Base-by-base conservation (phyloP, 2,329 filamentous ascomycete species). In the Calonectria leucothoes region DNA sequence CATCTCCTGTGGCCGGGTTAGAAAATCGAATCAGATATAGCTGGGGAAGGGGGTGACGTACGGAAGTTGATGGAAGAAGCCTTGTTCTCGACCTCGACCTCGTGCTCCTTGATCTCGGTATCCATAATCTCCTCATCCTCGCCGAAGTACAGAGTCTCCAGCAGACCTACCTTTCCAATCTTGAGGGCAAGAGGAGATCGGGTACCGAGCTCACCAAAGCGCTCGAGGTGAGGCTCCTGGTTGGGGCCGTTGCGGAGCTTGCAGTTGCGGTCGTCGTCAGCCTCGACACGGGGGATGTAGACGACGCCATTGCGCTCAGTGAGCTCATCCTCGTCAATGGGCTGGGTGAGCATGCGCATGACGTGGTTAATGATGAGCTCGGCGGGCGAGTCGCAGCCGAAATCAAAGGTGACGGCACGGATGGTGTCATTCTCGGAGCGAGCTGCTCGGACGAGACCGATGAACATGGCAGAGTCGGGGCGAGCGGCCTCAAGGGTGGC, bases 191-290 rank as follows among this genome's bases (percentile, higher is more conserved):
- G 39, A 29, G 68, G 64, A 39, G 69, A 61, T 25, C 69, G 45
- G 23, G 66, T 67, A 48, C 69, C 69, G 11, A 67, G 39, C 33
- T 63, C 55, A 4, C 69, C 69, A n/a, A 71, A 71, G 12, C 42
- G 42, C 64, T 71, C 69, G 31, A 71, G 64, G 31, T 71, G 76
- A 63, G 77, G 76, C 74, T 79, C 77, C 52, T 76, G 76, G 71
- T 74, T 74, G 20, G 77, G 76, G 23, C 78, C 78, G 42, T 80
- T 78, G 15, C 75, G 65, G 8, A 80, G 74, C 71, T 77, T 79
- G 65, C 75, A 69, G 73, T 80, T 80, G 57, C 76, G 76, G 25
- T 75, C 73, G 29, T 78, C 75, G 23, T 80, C 76, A 10, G 76
- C 76, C 67, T 78, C 74, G 12, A 79, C 70, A 15, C 78, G 71